phyloP scores from a whole-genome alignment of 441 rosid species.

The Jatropha multifida region DNA sequence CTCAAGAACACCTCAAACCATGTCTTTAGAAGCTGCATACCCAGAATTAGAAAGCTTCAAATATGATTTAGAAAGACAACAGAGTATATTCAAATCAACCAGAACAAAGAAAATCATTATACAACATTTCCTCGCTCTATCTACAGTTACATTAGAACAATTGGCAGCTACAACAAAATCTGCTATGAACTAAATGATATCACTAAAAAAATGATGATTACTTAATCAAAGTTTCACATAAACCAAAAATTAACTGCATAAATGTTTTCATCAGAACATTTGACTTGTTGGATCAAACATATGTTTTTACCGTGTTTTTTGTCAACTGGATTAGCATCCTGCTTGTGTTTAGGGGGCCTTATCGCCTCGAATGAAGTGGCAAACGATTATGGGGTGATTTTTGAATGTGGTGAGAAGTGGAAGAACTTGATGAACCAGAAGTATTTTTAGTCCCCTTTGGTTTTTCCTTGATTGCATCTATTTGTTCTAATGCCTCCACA shows the following conservation, averaged over 20 bases:
- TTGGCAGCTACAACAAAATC: constrained; percentile 7
- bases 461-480: constrained; percentile 42
- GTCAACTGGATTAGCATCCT: neutral
- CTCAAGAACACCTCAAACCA: neutral
- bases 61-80: neutral
- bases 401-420: constrained; percentile 17
- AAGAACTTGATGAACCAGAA: constrained; percentile 14
- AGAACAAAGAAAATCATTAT: neutral
- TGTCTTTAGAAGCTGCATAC: neutral
- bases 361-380: constrained; percentile 17
- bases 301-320: neutral
- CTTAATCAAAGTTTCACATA: neutral
- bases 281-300: neutral
- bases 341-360: constrained; percentile 10
- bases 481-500: constrained; percentile 52
- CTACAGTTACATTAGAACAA: constrained; percentile 8
- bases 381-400: constrained; percentile 17
- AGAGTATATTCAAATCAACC: neutral
- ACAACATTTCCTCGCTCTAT: neutral
- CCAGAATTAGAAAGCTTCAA: neutral
- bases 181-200: neutral
- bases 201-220: constrained; percentile 5
- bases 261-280: neutral
- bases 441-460: constrained; percentile 20
- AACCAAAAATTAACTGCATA: neutral